These are phyloP conservation scores for Russula virescens DNA, from an alignment of 768 basidiomycete genomes.

Conservation along the genomic window DNA sequence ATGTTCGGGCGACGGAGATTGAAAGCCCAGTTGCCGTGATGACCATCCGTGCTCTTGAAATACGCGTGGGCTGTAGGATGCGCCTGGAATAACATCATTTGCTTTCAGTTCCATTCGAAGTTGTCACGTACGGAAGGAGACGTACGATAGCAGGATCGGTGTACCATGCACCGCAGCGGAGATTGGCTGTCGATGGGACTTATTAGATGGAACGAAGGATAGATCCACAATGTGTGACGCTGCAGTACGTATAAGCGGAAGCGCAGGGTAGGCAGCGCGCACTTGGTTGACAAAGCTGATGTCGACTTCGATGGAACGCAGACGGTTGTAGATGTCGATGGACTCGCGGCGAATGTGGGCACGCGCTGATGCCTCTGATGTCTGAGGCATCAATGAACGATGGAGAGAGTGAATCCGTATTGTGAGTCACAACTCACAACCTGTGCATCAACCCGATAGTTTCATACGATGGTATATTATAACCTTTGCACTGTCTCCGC, in stretches of 20 bases:
- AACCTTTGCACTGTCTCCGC: no score
- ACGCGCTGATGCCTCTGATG: slow-evolving; percentile 30
- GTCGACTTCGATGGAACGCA: slow-evolving; percentile 83
- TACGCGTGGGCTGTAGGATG: slow-evolving; percentile 48
- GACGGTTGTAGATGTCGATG: slow-evolving; percentile 75
- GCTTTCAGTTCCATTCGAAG: background rate
- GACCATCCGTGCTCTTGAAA: slow-evolving; percentile 92
- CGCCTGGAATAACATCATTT: slow-evolving; percentile 28
- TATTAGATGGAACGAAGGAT: background rate
- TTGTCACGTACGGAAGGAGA: slow-evolving; percentile 7
- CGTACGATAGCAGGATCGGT: slow-evolving; percentile 61
- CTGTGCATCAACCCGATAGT: no score
- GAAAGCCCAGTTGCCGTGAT: slow-evolving; percentile 80
- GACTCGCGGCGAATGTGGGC: slow-evolving; percentile 60
- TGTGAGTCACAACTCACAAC: no score
- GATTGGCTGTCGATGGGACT: slow-evolving; percentile 54
- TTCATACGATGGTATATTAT: no score
- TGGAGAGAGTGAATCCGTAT: no score
- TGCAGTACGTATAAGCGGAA: slow-evolving; percentile 51
- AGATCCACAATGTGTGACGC: slow-evolving; percentile 26
- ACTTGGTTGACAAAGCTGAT: slow-evolving; percentile 60
- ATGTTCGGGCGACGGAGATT: slow-evolving; percentile 81
- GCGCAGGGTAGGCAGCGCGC: slow-evolving; percentile 38
- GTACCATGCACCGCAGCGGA: slow-evolving; percentile 95
- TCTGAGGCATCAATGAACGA: background rate